Percentiles rank a stretch among this genome's conserved stretches.
Evolutionary conservation across 805 yeast species (phyloP).

Genomic region (Candida schatavii): DNA sequence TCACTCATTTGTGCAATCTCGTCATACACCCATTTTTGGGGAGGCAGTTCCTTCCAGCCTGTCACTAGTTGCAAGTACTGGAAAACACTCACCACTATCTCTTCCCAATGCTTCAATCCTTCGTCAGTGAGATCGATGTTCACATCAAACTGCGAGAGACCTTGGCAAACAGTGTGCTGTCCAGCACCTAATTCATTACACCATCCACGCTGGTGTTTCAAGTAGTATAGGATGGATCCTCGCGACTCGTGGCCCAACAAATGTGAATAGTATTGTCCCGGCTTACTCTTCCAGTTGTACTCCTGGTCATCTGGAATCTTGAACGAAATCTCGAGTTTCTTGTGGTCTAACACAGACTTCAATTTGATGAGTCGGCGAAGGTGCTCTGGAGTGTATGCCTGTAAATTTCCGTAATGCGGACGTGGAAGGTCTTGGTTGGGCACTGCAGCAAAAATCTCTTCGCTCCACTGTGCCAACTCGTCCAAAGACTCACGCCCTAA

Average conservation of each 20-base stretch:
- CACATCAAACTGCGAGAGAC: slow-evolving; percentile 63
- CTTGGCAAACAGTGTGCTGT: slow-evolving; percentile 60
- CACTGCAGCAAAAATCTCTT: slow-evolving; percentile 60
- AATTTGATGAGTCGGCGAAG: slow-evolving; percentile 57
- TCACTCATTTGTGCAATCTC: slow-evolving; percentile 70
- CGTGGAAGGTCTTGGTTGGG: slow-evolving; percentile 46
- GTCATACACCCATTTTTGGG: slow-evolving; percentile 76
- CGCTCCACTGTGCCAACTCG: slow-evolving; percentile 68
- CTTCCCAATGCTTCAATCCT: slow-evolving; percentile 65
- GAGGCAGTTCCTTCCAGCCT: slow-evolving; percentile 41
- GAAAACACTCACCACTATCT: slow-evolving; percentile 58
- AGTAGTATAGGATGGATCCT: slow-evolving; percentile 72
- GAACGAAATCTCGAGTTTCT: slow-evolving; percentile 65
- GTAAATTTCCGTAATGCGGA: slow-evolving; percentile 43
- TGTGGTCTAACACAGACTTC: slow-evolving; percentile 79
- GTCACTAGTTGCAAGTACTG: slow-evolving; percentile 67
- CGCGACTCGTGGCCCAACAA: slow-evolving; percentile 89
- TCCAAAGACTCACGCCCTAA: slow-evolving; percentile 80
- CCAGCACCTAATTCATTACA: slow-evolving; percentile 80
- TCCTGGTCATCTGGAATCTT: slow-evolving; percentile 71
- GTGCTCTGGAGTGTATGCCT: slow-evolving; percentile 50
- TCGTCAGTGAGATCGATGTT: slow-evolving; percentile 72
- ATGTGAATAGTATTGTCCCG: slow-evolving; percentile 72
- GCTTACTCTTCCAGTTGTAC: slow-evolving; percentile 60
- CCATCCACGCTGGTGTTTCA: slow-evolving; percentile 69